phyloP scores from a whole-genome alignment of 2,329 filamentous ascomycete species.

The Lecanoromycetidae sp. region DNA sequence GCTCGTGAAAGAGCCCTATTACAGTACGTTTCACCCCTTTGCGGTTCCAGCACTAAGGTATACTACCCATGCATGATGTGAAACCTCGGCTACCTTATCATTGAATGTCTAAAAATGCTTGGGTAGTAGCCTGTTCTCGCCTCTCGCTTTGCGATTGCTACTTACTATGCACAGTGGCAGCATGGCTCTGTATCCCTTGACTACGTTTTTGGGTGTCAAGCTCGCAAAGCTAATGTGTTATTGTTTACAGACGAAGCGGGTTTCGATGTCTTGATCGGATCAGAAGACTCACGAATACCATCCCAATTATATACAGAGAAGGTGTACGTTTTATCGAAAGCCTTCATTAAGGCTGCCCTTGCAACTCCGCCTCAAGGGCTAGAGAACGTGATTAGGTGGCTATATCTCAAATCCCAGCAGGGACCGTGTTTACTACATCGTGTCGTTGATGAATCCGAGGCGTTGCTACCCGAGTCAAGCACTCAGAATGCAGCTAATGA shows the following conservation, averaged over 20 bases:
- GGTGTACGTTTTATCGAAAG: slow-evolving; percentile 40
- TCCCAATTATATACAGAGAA: slow-evolving; percentile 42
- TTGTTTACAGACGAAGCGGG: slow-evolving; percentile 43
- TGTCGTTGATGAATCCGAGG: slow-evolving; percentile 13
- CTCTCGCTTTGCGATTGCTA: not conserved
- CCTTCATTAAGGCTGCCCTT: slow-evolving; percentile 39
- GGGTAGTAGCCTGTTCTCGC: no score
- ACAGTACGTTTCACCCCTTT: slow-evolving; percentile 31
- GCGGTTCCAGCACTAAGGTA: slow-evolving; percentile 19
- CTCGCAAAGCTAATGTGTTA: not conserved
- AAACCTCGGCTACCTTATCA: slow-evolving; percentile 41
- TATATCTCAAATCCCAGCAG: slow-evolving; percentile 32
- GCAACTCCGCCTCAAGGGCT: slow-evolving; percentile 33
- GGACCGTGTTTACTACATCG: slow-evolving; percentile 14
- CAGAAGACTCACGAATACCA: slow-evolving; percentile 35
- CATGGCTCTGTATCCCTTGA: no score
- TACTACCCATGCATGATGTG: slow-evolving; percentile 41
- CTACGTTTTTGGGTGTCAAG: not conserved
- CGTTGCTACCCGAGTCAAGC: not conserved
- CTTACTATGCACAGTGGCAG: no score
- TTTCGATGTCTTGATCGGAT: slow-evolving; percentile 40
- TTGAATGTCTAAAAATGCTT: slow-evolving; percentile 15
- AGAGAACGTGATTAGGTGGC: slow-evolving; percentile 40
- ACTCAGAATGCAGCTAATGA: not conserved
- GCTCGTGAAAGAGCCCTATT: slow-evolving; percentile 48